Evolutionary conservation across 208 protist genomes (phyloP), one percentile per base, ranked within the genome.

Genomic region (Trypanosoma scelopori): DNA sequence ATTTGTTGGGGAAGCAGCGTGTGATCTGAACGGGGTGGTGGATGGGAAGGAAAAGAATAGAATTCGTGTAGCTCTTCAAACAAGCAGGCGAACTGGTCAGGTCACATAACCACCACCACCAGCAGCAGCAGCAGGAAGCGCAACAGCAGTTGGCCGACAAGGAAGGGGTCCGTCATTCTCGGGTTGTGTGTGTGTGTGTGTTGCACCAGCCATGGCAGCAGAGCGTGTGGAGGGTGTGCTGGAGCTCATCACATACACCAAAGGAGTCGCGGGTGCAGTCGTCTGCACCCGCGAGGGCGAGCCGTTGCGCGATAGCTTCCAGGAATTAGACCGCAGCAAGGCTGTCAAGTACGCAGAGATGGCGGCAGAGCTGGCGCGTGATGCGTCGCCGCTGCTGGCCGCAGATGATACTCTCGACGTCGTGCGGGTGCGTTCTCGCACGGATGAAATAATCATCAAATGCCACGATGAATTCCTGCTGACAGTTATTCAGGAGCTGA

Each of bases 211-310:
- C 22, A 87, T 87, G 75, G 65, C 81, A 3, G 58, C 68, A 3
- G 85, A 90, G 52, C 32, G 74, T 13, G 81, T 93, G 18, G 89
- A 95, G 48, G 74, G 74, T 23, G 76, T 93, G 11, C 50, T 95
- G n/a, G 89, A 95, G 64, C 79, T 85, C 72, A 65, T 95, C 57
- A 93, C 89, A 35, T 93, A 93, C 76, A 93, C 85, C 22, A 89
- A 90, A 50, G 89, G 89, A 12, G 89, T 95, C 5, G 12, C 87
- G 0, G 89, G 86, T n/a, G 82, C 78, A 16, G 81, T 95, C 47
- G 77, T 95, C 37, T 95, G 89, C 70, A 89, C 74, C 42, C 32
- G 61, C 0, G 82, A 90, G 11, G 89, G 89, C 20, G 66, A 78
- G 18, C 84, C 86, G 5, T 89, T 95, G 39, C 81, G 89, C 18